These are phyloP conservation scores for Epichloe festucae DNA, from an alignment of 2,329 filamentous ascomycete species.

Conservation along the genomic window DNA sequence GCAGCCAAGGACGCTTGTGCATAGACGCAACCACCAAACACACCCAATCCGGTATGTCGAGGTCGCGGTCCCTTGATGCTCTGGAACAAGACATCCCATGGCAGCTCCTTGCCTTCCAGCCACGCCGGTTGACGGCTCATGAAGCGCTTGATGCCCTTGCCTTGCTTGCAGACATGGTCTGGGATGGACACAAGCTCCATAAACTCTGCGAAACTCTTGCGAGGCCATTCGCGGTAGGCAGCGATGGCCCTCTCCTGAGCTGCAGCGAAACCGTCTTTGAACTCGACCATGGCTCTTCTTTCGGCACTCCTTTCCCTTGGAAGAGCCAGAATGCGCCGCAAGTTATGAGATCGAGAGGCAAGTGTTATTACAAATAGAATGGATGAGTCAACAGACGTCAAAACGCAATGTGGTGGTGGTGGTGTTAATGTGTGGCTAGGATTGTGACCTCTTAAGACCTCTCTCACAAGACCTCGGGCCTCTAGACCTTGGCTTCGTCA, in stretches of 20 bases:
- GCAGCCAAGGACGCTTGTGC: constrained; percentile 24
- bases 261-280: not conserved
- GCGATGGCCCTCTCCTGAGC: not conserved
- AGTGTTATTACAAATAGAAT: not conserved
- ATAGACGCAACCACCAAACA: constrained; percentile 26
- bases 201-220: constrained; percentile 17
- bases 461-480: too few species aligned
- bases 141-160: constrained; percentile 11
- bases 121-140: constrained; percentile 21
- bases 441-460: too few species aligned
- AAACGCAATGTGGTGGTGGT: not conserved
- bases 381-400: not conserved
- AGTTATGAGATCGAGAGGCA: not conserved
- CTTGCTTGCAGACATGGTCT: not conserved
- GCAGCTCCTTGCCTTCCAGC: constrained; percentile 19
- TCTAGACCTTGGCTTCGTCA: too few species aligned
- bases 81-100: constrained; percentile 13
- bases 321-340: not conserved
- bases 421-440: too few species aligned
- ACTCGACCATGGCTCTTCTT: constrained; percentile 1
- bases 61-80: constrained; percentile 8
- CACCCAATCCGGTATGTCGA: constrained; percentile 9
- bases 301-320: not conserved
- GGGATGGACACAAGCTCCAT: constrained; percentile 16
- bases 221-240: constrained; percentile 6